phyloP scores from a whole-genome alignment of 352 stramenopile species.

The Phytophthora hybrid region DNA sequence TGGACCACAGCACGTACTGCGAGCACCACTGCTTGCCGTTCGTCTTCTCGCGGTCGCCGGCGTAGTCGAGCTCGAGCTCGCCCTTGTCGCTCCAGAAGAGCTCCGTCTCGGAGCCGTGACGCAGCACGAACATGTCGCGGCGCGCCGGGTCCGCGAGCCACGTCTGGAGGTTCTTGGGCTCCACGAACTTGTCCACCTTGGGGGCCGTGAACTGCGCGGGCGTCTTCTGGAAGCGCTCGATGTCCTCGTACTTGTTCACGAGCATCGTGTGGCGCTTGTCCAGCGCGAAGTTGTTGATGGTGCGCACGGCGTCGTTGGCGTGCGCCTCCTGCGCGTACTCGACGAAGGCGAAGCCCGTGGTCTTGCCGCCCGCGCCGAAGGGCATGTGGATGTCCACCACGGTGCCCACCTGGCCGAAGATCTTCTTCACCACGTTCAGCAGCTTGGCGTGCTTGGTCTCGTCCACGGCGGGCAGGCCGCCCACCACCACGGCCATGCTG shows the following conservation, averaged over 20 bases:
- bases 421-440: conserved; percentile 86
- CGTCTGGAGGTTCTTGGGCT: conserved; percentile 93
- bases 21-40: conserved; percentile 98
- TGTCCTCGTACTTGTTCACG: conserved; percentile 93
- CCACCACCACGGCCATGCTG: conserved; percentile 82
- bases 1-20: conserved; percentile 98
- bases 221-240: conserved; percentile 83
- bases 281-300: conserved; percentile 91
- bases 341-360: conserved; percentile 84
- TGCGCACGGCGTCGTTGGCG: conserved; percentile 82
- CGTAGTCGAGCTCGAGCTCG: conserved; percentile 93
- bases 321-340: conserved; percentile 83
- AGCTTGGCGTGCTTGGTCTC: conserved; percentile 86
- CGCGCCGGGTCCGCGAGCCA: conserved; percentile 94
- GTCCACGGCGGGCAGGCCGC: conserved; percentile 79
- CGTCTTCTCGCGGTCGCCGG: conserved; percentile 95
- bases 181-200: conserved; percentile 87
- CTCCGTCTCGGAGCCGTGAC: conserved; percentile 96
- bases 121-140: conserved; percentile 96
- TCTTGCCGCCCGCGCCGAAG: conserved; percentile 61
- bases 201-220: conserved; percentile 81
- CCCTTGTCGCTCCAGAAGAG: conserved; percentile 96
- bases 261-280: conserved; percentile 98
- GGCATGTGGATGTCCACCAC: conserved; percentile 87
- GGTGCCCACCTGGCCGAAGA: conserved; percentile 83